A percentile compares a stretch with the other conserved stretches of the same genome.
phyloP scores from a whole-genome alignment of 345 rosid genomes.

The Heritiera fomes region DNA sequence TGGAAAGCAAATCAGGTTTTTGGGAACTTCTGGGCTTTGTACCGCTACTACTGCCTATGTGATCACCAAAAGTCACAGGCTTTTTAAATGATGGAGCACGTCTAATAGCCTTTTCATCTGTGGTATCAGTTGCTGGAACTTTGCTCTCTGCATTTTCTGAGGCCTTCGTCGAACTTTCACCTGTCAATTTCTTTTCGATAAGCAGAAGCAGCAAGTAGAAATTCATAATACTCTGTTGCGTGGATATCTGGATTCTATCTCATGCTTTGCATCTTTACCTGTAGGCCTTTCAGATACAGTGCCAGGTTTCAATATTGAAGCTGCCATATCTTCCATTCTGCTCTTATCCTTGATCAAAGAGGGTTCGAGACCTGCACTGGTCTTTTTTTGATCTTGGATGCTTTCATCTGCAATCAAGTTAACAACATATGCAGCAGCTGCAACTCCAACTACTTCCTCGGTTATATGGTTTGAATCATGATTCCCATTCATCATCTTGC shows the following conservation, averaged over 20 bases:
- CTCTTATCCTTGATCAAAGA: constrained; percentile 30
- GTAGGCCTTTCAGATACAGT: constrained; percentile 16
- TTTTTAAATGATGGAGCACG: constrained; percentile 34
- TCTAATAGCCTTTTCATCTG: constrained; percentile 18
- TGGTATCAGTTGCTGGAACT: constrained; percentile 7
- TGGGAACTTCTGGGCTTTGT: constrained; percentile 20
- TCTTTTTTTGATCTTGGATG: constrained; percentile 21
- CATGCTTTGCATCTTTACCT: constrained; percentile 27
- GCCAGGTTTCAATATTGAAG: constrained; percentile 18
- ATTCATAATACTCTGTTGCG: not conserved
- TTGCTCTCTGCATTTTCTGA: constrained; percentile 14
- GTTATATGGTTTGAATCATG: constrained; percentile 10
- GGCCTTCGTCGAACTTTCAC: constrained; percentile 17
- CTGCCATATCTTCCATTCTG: constrained; percentile 27
- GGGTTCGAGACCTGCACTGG: constrained; percentile 17
- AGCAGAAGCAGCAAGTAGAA: constrained; percentile 1
- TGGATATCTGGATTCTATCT: not conserved
- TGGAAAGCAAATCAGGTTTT: constrained; percentile 5
- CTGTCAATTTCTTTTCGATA: constrained; percentile 21
- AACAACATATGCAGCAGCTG: constrained; percentile 53
- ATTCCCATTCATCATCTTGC: constrained; percentile 34
- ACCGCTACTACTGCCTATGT: constrained; percentile 16
- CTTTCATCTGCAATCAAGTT: constrained; percentile 24
- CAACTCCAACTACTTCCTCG: constrained; percentile 44
- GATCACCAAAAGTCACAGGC: constrained; percentile 30